Evolutionary conservation across 352 stramenopile species (phyloP).

Genomic region (Phytophthora quininea): DNA sequence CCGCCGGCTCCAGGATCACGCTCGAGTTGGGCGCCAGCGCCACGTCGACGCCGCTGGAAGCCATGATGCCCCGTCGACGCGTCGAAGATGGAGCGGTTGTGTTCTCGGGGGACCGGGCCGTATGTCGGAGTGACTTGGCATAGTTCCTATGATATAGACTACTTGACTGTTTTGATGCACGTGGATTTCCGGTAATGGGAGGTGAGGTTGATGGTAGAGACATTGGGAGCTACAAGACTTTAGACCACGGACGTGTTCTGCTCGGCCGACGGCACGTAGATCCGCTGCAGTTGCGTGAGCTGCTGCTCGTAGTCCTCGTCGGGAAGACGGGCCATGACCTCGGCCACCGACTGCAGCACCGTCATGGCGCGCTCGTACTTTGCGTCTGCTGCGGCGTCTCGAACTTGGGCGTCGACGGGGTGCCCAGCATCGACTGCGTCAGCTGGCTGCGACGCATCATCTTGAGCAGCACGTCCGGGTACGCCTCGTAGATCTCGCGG

Average conservation of each 20-base stretch:
- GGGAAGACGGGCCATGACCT: conserved; percentile 70
- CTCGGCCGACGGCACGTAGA: conserved; percentile 65
- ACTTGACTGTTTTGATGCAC: too few relatives aligned
- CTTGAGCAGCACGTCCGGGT: conserved; percentile 85
- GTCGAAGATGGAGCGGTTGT: conserved; percentile 5
- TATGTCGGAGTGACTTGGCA: too few relatives aligned
- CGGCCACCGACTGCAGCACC: conserved; percentile 71
- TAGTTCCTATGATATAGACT: too few relatives aligned
- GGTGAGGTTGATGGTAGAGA: not conserved
- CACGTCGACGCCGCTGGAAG: conserved; percentile 56
- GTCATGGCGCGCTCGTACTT: conserved; percentile 77
- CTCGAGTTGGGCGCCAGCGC: conserved; percentile 73
- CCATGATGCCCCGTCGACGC: conserved; percentile 36
- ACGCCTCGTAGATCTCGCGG: conserved; percentile 85
- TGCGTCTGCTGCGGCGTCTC: conserved; percentile 72
- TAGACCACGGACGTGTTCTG: conserved; percentile 57
- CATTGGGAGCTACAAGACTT: conserved; percentile 17
- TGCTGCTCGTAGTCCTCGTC: conserved; percentile 82
- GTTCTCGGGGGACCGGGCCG: too few relatives aligned
- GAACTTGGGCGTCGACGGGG: conserved; percentile 78
- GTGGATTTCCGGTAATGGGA: too few relatives aligned
- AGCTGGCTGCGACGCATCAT: conserved; percentile 85
- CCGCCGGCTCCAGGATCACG: conserved; percentile 81
- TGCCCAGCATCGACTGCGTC: conserved; percentile 60
- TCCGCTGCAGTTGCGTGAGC: conserved; percentile 74